Evolutionary conservation across 208 protist genomes (phyloP).

Genomic region (Phytomonas francai): DNA sequence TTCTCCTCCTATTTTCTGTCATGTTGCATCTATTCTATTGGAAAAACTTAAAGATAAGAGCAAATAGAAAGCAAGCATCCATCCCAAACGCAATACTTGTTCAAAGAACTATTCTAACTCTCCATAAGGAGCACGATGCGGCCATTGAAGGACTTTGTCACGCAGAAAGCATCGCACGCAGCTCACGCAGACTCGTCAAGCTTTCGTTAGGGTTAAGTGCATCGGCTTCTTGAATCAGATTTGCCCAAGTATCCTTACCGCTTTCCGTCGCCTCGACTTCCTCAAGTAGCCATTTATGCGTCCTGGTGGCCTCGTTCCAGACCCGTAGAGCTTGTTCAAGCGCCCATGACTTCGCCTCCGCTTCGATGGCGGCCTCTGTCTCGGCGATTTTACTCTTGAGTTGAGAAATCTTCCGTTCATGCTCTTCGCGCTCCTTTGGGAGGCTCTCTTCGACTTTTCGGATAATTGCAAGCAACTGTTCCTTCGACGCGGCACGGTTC

Average conservation of each 20-base stretch:
- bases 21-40: too few species aligned
- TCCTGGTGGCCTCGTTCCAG: conserved; percentile 56
- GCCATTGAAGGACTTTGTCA: not conserved
- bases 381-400: conserved; percentile 41
- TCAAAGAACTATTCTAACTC: too few species aligned
- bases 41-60: not conserved
- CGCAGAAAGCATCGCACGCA: conserved; percentile 31
- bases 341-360: conserved; percentile 73
- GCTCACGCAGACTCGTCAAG: conserved; percentile 28
- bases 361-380: conserved; percentile 32
- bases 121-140: too few species aligned
- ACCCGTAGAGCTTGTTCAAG: conserved; percentile 58
- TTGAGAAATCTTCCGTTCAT: conserved; percentile 36
- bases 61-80: not conserved
- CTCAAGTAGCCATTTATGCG: conserved; percentile 42
- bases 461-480: conserved; percentile 36
- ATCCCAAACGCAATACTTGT: too few species aligned
- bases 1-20: too few species aligned
- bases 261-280: conserved; percentile 48
- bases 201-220: conserved; percentile 33
- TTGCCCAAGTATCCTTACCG: conserved; percentile 61
- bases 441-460: conserved; percentile 36
- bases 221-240: conserved; percentile 56
- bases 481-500: conserved; percentile 38
- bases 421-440: conserved; percentile 32